These are phyloP conservation scores for Wickerhamomyces rabaulensis DNA, from an alignment of 805 yeast species.

Conservation along the genomic window DNA sequence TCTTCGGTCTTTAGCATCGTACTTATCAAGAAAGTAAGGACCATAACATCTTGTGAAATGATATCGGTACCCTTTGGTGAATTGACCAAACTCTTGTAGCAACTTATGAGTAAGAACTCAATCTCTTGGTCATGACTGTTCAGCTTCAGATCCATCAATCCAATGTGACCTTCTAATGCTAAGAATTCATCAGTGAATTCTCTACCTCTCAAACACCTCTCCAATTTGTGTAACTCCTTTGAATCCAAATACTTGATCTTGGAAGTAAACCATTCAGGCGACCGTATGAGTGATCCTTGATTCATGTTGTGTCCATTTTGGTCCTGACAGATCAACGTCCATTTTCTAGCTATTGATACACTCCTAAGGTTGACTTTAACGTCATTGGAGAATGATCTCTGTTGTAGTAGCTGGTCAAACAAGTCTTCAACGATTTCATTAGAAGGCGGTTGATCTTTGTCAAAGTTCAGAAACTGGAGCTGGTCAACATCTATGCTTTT, in stretches of 20 bases:
- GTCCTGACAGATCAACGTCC: slow-evolving; percentile 25
- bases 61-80: slow-evolving; percentile 20
- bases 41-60: slow-evolving; percentile 18
- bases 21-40: slow-evolving; percentile 35
- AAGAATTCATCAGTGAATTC: slow-evolving; percentile 35
- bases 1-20: slow-evolving; percentile 44
- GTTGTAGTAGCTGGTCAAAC: slow-evolving; percentile 14
- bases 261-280: slow-evolving; percentile 17
- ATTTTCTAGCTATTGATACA: slow-evolving; percentile 17
- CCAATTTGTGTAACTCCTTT: slow-evolving; percentile 21
- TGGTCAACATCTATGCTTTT: slow-evolving; percentile 11
- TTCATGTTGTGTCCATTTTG: slow-evolving; percentile 4
- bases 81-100: slow-evolving; percentile 46
- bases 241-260: slow-evolving; percentile 10
- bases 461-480: slow-evolving; percentile 21
- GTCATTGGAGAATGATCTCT: slow-evolving; percentile 19
- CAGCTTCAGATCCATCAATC: slow-evolving; percentile 39
- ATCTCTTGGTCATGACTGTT: slow-evolving; percentile 43
- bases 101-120: slow-evolving; percentile 45
- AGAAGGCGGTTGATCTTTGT: slow-evolving; percentile 24
- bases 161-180: slow-evolving; percentile 44
- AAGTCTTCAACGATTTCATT: slow-evolving; percentile 18
- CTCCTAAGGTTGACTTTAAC: slow-evolving; percentile 15
- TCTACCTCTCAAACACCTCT: slow-evolving; percentile 18
- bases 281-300: neutral